phyloP scores from a whole-genome alignment of 495 filamentous ascomycete genomes.

The Trichocladium uniseriatum region DNA sequence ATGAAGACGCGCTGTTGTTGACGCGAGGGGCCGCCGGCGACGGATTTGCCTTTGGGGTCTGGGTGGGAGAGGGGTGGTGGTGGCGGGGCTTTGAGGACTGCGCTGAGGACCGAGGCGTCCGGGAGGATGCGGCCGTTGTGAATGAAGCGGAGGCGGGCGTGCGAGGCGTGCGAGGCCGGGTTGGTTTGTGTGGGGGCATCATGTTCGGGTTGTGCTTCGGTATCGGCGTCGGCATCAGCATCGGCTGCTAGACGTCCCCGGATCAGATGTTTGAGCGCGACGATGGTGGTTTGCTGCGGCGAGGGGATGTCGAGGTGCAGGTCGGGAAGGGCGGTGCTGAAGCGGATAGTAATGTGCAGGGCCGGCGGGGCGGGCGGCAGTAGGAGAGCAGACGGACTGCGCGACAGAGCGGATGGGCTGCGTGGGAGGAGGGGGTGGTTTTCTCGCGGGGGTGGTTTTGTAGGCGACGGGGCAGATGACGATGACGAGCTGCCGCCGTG shows the following conservation, averaged over 20 bases:
- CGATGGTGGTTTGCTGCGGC: constrained; percentile 58
- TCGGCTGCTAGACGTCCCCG: constrained; percentile 59
- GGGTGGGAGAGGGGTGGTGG: constrained; percentile 36
- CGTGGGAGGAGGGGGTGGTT: constrained; percentile 2
- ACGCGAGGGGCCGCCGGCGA: constrained; percentile 13
- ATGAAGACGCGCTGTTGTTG: constrained; percentile 55
- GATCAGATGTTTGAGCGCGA: constrained; percentile 72
- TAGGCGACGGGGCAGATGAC: constrained; percentile 14
- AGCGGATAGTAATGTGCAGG: constrained; percentile 73
- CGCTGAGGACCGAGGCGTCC: constrained; percentile 54
- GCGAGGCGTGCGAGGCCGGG: constrained; percentile 37
- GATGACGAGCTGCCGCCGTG: constrained; percentile 11
- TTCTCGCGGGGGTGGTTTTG: constrained; percentile 2
- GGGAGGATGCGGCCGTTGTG: constrained; percentile 75
- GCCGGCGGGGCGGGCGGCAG: constrained; percentile 29
- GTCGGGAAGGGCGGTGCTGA: constrained; percentile 76
- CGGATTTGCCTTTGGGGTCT: constrained; percentile 28
- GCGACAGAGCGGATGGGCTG: constrained; percentile 6
- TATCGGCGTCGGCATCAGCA: constrained; percentile 21
- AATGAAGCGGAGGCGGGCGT: constrained; percentile 73
- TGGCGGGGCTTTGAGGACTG: constrained; percentile 53
- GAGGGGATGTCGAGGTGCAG: constrained; percentile 63
- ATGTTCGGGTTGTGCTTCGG: constrained; percentile 33
- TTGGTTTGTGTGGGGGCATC: constrained; percentile 41
- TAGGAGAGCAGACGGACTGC: background rate